Evolutionary conservation across 192 early-diverging fungal genomes (phyloP), one percentile per base, ranked within the genome.

Genomic region (Coemansia biformis): DNA sequence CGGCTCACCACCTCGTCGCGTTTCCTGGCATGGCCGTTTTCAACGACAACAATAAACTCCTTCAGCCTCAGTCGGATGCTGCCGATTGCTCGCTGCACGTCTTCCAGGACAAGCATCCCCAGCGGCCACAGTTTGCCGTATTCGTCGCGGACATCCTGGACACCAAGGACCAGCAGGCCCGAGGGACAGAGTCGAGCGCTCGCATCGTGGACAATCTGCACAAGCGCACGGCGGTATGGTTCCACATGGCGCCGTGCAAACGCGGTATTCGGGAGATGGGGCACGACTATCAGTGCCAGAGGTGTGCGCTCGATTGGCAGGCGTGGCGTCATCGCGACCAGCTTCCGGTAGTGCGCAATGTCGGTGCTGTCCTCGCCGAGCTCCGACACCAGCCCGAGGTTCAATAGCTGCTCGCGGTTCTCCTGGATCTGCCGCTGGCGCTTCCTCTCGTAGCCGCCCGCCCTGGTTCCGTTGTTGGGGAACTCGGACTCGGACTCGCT

Each of bases 311-410:
- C 35, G 30, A 49, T 63, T 0, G 75, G 78, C 12, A 65, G 43
- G 12, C 68, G 76, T 7, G 56, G 62, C 0, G 68, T 41, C 50
- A 68, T 54, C 5, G 66, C 62, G 33, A 82, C 63, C 54, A 90
- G 70, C 16, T 82, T 80, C 13, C 66, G 78, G 43, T 85, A 81
- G 47, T 88, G 86, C 7, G 78, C 77, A 18, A 78, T 68, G 55
- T 90, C 88, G 22, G 78, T 81, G n/a, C 81, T 81, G 34, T 83
- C 80, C 46, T 90, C 86, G 59, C 85, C 83, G 30, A 93, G 56
- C 23, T 90, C 88, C 6, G 89, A 90, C 9, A 89, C 81, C 9
- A 92, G 60, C 0, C 90, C 90, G 4, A 78, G 59, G 5, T 64
- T 39, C 42, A 78, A 41, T 11, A 78, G 77, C 48, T 65, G 56